Percentiles rank a stretch among this genome's conserved stretches.
Evolutionary conservation across 805 yeast species (phyloP).

Genomic region (Ogataea chonburiensis): DNA sequence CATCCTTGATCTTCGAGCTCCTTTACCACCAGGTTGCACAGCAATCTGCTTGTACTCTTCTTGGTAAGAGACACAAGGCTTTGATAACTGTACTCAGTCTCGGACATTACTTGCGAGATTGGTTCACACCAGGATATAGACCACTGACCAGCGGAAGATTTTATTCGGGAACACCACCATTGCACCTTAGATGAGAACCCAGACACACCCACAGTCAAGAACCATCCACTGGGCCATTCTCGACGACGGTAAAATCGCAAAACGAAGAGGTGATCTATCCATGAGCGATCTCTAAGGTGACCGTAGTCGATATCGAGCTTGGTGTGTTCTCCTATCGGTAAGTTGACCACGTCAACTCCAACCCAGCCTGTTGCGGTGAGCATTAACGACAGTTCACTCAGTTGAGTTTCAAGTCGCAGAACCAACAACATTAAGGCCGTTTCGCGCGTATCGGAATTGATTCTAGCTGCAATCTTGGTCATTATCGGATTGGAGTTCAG

Average conservation of each 20-base stretch:
- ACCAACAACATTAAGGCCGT: constrained; percentile 39
- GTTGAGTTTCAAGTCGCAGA: constrained; percentile 48
- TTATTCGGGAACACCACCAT: constrained; percentile 56
- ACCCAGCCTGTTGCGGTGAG: constrained; percentile 71
- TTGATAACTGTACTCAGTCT: constrained; percentile 26
- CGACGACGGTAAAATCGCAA: constrained; percentile 43
- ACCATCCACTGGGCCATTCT: constrained; percentile 60
- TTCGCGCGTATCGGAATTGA: constrained; percentile 28
- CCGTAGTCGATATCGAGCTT: constrained; percentile 39
- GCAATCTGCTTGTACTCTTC: constrained; percentile 45
- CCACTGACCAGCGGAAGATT: constrained; percentile 53
- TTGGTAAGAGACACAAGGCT: constrained; percentile 42
- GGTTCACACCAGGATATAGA: constrained; percentile 49
- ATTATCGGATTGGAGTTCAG: constrained; percentile 44
- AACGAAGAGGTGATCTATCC: constrained; percentile 24
- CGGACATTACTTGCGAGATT: constrained; percentile 16
- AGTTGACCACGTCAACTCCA: constrained; percentile 49
- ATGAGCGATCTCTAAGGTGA: constrained; percentile 24
- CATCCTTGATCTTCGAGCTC: constrained; percentile 45
- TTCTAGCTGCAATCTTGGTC: constrained; percentile 33
- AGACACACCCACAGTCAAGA: constrained; percentile 40
- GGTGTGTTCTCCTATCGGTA: constrained; percentile 47
- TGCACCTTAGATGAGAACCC: constrained; percentile 38
- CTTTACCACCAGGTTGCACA: constrained; percentile 52
- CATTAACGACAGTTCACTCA: constrained; percentile 51